These are phyloP conservation scores for Backusella westeae DNA, from an alignment of 192 early-diverging fungal genomes.

Conservation along the genomic window DNA sequence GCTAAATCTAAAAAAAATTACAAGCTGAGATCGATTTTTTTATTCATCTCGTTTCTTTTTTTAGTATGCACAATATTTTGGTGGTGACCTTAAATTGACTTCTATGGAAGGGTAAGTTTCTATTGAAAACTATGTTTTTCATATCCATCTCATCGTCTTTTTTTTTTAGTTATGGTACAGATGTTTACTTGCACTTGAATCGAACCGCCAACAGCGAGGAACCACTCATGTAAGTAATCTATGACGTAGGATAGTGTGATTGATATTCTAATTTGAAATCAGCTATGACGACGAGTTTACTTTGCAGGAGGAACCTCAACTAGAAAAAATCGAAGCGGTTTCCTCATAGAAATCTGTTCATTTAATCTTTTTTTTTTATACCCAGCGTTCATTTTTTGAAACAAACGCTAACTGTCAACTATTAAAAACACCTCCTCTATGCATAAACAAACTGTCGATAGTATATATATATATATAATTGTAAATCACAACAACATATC, in stretches of 20 bases:
- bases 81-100: conserved; percentile 90
- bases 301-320: background rate
- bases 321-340: background rate
- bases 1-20: conserved; percentile 7
- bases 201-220: conserved; percentile 88
- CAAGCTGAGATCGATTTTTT: background rate
- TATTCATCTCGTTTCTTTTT: background rate
- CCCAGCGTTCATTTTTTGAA: background rate
- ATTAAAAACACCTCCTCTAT: background rate
- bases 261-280: background rate
- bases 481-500: background rate
- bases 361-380: background rate
- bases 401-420: background rate
- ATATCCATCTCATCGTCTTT: background rate
- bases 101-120: conserved; percentile 87
- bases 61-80: conserved; percentile 94
- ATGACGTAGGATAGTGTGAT: background rate
- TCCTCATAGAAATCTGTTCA: background rate
- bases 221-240: conserved; percentile 57
- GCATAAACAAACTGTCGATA: background rate
- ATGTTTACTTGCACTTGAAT: conserved; percentile 92
- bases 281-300: background rate
- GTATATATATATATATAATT: background rate
- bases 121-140: background rate
- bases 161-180: conserved; percentile 70